A percentile compares a stretch with the other conserved stretches of the same genome.
These are phyloP conservation scores for Calonectria honghensis DNA, from an alignment of 2,329 filamentous ascomycete genomes.

Conservation along the genomic window DNA sequence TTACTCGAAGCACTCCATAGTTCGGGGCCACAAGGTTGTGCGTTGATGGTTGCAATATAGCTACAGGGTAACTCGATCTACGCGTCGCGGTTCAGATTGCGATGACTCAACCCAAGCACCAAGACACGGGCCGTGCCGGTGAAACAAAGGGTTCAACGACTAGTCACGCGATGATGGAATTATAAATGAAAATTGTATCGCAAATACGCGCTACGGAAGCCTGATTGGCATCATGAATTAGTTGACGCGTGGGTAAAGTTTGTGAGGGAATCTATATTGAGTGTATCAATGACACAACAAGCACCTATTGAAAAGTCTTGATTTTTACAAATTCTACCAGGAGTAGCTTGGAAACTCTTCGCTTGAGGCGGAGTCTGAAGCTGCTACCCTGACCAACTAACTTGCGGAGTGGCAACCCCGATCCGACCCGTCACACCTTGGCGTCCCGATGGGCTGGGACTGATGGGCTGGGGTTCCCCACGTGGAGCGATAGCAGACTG, in stretches of 20 bases:
- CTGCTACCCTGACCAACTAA: neutral
- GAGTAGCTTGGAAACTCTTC: neutral
- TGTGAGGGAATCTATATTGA: neutral
- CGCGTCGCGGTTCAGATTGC: neutral
- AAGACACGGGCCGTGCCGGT: neutral
- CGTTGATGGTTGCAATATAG: neutral
- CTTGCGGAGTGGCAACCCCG: neutral
- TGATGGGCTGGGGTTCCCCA: neutral
- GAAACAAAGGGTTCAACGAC: neutral
- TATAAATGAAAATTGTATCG: neutral
- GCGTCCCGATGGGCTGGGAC: neutral
- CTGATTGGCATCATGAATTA: fast-evolving
- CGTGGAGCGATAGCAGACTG: no score
- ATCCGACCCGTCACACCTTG: neutral
- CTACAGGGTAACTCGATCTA: neutral
- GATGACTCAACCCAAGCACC: neutral
- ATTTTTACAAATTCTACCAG: neutral
- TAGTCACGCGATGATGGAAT: neutral
- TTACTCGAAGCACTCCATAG: no score
- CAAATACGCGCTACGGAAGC: neutral
- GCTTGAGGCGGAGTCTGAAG: neutral
- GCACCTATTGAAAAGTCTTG: neutral
- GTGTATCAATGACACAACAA: neutral
- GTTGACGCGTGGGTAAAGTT: neutral
- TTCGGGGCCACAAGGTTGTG: no score